Evolutionary conservation across 2,329 filamentous ascomycete genomes (phyloP).

Genomic region (Trichoderma harzianum): DNA sequence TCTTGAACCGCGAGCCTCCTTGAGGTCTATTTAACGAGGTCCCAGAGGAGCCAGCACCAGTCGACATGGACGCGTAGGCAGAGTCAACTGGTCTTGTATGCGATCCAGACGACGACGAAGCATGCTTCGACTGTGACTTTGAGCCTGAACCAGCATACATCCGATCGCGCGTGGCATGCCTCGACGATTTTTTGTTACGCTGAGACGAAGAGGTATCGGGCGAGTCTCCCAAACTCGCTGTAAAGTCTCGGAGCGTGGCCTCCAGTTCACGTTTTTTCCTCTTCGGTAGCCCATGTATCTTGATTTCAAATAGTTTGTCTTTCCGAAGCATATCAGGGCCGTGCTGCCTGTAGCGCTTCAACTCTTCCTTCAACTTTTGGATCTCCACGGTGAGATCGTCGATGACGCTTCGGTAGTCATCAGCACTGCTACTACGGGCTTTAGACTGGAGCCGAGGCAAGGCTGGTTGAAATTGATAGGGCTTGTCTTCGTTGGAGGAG

Average conservation of each 20-base stretch:
- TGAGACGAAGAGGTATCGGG: constrained; percentile 40
- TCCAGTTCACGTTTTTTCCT: constrained; percentile 76
- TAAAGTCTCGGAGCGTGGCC: constrained; percentile 67
- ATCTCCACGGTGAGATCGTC: constrained; percentile 85
- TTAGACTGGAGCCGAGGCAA: constrained; percentile 31
- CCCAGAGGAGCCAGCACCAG: constrained; percentile 44
- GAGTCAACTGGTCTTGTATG: constrained; percentile 56
- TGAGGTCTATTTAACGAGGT: constrained; percentile 38
- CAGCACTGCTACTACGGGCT: constrained; percentile 59
- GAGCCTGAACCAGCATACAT: constrained; percentile 42
- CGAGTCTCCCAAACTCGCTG: constrained; percentile 57
- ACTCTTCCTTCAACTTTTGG: constrained; percentile 68
- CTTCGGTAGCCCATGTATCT: constrained; percentile 68
- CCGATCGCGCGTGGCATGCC: constrained; percentile 36
- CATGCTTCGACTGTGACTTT: constrained; percentile 48
- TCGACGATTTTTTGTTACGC: constrained; percentile 37
- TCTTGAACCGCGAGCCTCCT: constrained; percentile 36
- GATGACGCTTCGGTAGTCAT: constrained; percentile 78
- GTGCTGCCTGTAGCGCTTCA: constrained; percentile 67
- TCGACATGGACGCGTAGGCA: constrained; percentile 67
- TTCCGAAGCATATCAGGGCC: constrained; percentile 64
- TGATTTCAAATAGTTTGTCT: constrained; percentile 80
- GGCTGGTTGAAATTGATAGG: constrained; percentile 25
- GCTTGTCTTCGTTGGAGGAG: constrained; percentile 47
- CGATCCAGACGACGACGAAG: constrained; percentile 51